These are phyloP conservation scores for Nakazawaea wyomingensis DNA, from an alignment of 805 yeast species.

Conservation along the genomic window DNA sequence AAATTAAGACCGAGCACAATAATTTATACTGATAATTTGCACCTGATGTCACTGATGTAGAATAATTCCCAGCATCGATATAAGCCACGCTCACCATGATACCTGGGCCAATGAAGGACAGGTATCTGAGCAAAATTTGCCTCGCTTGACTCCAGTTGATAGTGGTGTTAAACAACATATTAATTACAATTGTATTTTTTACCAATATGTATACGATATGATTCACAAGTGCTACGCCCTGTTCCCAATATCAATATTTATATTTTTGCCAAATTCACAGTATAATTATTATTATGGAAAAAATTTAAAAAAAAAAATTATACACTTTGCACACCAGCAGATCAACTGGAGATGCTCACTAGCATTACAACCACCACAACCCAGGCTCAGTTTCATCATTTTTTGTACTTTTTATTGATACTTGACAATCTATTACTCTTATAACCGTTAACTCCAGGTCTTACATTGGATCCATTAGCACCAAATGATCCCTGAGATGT, in stretches of 20 bases:
- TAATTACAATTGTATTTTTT: too few relatives aligned
- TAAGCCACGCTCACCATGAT: constrained; percentile 92
- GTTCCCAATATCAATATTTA: too few relatives aligned
- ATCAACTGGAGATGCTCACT: too few relatives aligned
- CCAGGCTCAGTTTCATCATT: too few relatives aligned
- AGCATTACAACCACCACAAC: too few relatives aligned
- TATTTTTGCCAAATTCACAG: too few relatives aligned
- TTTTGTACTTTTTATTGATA: constrained; percentile 10
- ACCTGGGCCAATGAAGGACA: constrained; percentile 75
- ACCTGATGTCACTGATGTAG: constrained; percentile 94
- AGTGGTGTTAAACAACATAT: background rate
- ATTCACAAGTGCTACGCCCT: too few relatives aligned
- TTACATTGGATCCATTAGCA: background rate
- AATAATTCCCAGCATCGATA: constrained; percentile 97
- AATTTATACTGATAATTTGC: constrained; percentile 77
- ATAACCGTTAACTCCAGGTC: background rate
- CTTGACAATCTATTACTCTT: constrained; percentile 10
- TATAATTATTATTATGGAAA: too few relatives aligned
- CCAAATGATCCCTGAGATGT: background rate
- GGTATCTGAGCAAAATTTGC: constrained; percentile 1
- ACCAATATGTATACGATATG: too few relatives aligned
- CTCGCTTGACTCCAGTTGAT: background rate
- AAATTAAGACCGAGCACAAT: constrained; percentile 69
- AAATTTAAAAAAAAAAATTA: too few relatives aligned
- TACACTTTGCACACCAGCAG: too few relatives aligned